Evolutionary conservation across 306 rosid species (phyloP), one percentile per base, ranked within the genome.

Genomic region (Neltuma alba): DNA sequence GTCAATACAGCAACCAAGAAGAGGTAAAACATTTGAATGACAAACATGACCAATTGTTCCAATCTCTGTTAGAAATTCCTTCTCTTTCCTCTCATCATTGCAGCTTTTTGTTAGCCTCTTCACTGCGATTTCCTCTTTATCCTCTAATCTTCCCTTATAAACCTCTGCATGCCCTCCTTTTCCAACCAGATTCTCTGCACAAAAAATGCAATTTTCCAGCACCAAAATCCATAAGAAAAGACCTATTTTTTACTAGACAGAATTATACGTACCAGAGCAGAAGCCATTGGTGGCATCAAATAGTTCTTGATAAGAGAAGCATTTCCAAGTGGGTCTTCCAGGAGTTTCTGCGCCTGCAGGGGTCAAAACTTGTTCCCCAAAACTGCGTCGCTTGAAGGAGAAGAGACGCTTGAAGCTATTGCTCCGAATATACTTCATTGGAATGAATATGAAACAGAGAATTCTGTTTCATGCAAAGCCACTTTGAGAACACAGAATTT

Each of bases 1-100:
- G 68, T 94, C 98, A 70, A 92, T 87, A 67, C 98, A 94, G 71
- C 97, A 94, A 7, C 97, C 98, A 65, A 86, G 63, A 50, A 94
- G 93, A 3, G 97, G 86, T 76, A 91, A 54, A 4, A 94, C 94
- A 73, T 94, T 94, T 20, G 88, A 71, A 79, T 93, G 98, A 57
- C 66, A 77, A 1, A 87, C 99, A 81, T 95, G 99, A n/a, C 99
- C 98, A 27, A 95, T 88, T n/a, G 98, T 95, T 7, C 99, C 98
- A 82, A 93, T 95, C 86, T 95, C 99, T 66, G 89, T 93, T 69
- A 95, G 72, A 44, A 95, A 95, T 76, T 95, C 99, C 72, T 87
- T 95, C 84, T 91, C 99, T 74, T 91, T 95, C 62, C 99, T 88
- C 72, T 90, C 98, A 69, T 95, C 99, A 13, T 79, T 81, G 5